phyloP scores from a whole-genome alignment of 306 rosid species.

The Dalbergia oliveri region DNA sequence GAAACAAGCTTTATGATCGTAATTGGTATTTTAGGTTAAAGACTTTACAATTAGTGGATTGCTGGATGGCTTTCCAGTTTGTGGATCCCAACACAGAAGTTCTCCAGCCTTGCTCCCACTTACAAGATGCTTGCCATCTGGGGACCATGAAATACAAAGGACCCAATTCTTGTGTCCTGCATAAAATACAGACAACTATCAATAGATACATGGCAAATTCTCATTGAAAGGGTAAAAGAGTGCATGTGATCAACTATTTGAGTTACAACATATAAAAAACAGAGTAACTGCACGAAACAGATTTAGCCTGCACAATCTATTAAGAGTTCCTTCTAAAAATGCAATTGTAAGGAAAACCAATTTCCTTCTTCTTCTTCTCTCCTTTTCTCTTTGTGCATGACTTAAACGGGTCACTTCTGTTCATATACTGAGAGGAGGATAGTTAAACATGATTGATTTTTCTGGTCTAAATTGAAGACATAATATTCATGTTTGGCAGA shows the following conservation, averaged over 20 bases:
- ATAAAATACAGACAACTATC: slow-evolving; percentile 27
- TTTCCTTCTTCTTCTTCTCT: neutral
- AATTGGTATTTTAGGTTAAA: slow-evolving; percentile 30
- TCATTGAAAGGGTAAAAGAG: slow-evolving; percentile 12
- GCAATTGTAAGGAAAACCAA: slow-evolving; percentile 8
- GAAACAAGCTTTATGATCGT: slow-evolving; percentile 16
- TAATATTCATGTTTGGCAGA: slow-evolving; percentile 10
- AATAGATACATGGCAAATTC: slow-evolving; percentile 20
- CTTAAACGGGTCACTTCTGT: slow-evolving; percentile 5
- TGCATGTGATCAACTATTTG: neutral
- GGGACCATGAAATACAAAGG: slow-evolving; percentile 96
- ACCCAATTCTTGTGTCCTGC: slow-evolving; percentile 96
- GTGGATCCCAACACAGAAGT: slow-evolving; percentile 92
- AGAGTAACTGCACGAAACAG: slow-evolving; percentile 22
- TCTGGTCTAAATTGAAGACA: slow-evolving; percentile 13
- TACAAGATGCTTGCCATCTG: slow-evolving; percentile 89
- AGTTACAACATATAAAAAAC: slow-evolving; percentile 2
- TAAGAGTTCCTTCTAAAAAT: slow-evolving; percentile 1
- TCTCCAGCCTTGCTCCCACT: slow-evolving; percentile 97
- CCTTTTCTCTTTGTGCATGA: neutral
- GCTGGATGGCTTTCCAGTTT: slow-evolving; percentile 83
- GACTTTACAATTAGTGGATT: slow-evolving; percentile 68
- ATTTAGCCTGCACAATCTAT: slow-evolving; percentile 23
- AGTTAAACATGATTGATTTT: slow-evolving; percentile 11
- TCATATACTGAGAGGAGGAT: slow-evolving; percentile 10